phyloP scores from a whole-genome alignment of 164 flowering plant species.

The Platanus orientalis region DNA sequence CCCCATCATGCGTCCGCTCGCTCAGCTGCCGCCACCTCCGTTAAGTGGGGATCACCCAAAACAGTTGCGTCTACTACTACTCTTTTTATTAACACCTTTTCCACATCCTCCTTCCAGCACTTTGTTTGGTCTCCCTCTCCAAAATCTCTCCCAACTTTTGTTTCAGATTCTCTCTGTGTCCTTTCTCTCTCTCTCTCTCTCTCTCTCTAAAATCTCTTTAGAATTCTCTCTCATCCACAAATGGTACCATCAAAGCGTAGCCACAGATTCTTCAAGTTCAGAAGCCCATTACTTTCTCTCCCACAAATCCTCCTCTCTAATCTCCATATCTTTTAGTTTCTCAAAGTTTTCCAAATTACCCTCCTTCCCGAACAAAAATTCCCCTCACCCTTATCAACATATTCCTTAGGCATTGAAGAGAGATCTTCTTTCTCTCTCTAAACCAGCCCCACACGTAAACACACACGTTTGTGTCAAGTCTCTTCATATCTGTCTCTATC shows the following conservation, averaged over 20 bases:
- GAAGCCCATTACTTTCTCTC: conserved; percentile 17
- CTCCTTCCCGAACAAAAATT: neutral
- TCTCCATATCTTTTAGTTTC: neutral
- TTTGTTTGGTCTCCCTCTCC: neutral
- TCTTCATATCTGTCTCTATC: neutral
- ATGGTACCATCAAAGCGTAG: conserved; percentile 44
- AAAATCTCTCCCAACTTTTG: neutral
- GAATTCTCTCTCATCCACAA: conserved; percentile 28
- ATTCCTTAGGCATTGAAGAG: neutral
- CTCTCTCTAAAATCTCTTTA: neutral
- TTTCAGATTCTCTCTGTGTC: neutral
- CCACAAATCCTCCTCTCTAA: neutral
- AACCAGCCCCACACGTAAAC: neutral
- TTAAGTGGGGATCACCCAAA: neutral
- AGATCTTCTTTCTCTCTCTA: neutral
- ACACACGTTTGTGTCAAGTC: neutral
- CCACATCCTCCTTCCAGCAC: neutral
- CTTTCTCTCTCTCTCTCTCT: neutral
- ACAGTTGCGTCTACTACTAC: neutral
- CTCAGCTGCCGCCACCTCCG: neutral
- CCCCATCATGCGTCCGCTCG: neutral
- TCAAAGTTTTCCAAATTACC: neutral
- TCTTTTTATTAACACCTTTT: neutral
- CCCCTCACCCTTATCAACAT: neutral
- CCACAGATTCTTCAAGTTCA: conserved; percentile 77